These are phyloP conservation scores for Gentiana straminea DNA, from an alignment of 257 asterid species.

Conservation along the genomic window DNA sequence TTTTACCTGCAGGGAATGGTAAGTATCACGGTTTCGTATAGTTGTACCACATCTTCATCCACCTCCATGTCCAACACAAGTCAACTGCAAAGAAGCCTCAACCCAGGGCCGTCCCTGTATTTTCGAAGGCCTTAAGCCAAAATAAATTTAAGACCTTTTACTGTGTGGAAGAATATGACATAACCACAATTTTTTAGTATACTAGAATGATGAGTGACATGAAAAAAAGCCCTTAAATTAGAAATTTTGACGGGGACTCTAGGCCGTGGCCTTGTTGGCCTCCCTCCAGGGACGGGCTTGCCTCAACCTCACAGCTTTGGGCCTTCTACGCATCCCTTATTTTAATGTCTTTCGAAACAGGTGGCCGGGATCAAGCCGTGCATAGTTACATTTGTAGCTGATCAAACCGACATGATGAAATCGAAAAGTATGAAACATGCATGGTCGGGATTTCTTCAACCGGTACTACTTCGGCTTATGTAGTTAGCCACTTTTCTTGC, in stretches of 20 bases:
- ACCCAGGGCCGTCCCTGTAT: slow-evolving; percentile 32
- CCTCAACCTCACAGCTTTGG: too few relatives aligned
- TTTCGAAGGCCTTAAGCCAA: not conserved
- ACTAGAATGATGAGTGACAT: slow-evolving; percentile 25
- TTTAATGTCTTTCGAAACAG: too few relatives aligned
- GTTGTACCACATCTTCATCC: slow-evolving; percentile 19
- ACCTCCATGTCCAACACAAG: slow-evolving; percentile 61
- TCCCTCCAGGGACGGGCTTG: too few relatives aligned
- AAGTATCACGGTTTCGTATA: slow-evolving; percentile 1
- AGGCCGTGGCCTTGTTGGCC: slow-evolving; percentile 24
- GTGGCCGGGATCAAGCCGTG: too few relatives aligned
- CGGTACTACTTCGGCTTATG: slow-evolving; percentile 61
- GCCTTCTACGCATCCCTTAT: too few relatives aligned
- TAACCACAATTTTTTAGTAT: slow-evolving; percentile 42
- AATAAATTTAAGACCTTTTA: not conserved
- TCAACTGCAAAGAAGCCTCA: slow-evolving; percentile 66
- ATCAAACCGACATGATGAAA: slow-evolving; percentile 62
- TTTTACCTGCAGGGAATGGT: not conserved
- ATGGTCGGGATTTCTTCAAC: slow-evolving; percentile 72
- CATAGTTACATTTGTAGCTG: slow-evolving; percentile 49
- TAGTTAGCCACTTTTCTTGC: slow-evolving; percentile 35
- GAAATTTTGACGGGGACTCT: slow-evolving; percentile 31
- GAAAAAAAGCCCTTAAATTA: slow-evolving; percentile 6
- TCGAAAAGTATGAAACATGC: slow-evolving; percentile 24
- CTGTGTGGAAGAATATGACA: slow-evolving; percentile 10